Conservation (phyloP, 192 early-diverging fungal species). For the Umbelopsis sp. region DNA sequence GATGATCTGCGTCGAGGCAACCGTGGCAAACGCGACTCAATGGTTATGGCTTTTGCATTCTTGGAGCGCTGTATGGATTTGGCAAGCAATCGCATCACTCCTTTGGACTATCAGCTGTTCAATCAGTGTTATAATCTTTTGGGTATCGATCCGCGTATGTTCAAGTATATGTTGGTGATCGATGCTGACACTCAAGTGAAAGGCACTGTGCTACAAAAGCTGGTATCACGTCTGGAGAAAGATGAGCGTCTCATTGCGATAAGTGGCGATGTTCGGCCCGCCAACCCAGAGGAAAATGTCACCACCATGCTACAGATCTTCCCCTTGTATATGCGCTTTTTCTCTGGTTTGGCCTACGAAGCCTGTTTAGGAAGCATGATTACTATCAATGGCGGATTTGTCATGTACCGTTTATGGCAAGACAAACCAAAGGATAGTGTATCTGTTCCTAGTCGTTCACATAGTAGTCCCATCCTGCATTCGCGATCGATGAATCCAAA, state of each 20-base stretch:
- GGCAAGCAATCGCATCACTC: conserved; percentile 63
- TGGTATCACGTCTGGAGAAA: conserved; percentile 58
- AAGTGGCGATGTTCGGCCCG: conserved; percentile 69
- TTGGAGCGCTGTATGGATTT: conserved; percentile 68
- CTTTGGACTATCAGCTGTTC: conserved; percentile 71
- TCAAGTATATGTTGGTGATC: conserved; percentile 68
- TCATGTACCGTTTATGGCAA: conserved; percentile 70
- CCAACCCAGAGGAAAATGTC: conserved; percentile 63
- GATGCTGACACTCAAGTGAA: conserved; percentile 72
- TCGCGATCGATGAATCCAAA: not conserved
- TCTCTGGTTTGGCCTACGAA: conserved; percentile 66
- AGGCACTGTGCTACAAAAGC: conserved; percentile 49
- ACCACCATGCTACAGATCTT: conserved; percentile 73
- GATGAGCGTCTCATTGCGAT: conserved; percentile 63
- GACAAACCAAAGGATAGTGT: conserved; percentile 42
- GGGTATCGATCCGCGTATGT: conserved; percentile 63
- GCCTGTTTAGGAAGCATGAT: conserved; percentile 66
- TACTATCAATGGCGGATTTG: conserved; percentile 67
- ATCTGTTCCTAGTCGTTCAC: no score
- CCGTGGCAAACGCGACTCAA: conserved; percentile 89
- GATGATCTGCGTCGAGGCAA: conserved; percentile 48
- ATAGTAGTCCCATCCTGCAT: no score
- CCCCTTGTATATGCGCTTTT: conserved; percentile 66
- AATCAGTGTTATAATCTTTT: conserved; percentile 64
- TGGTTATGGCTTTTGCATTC: conserved; percentile 85